Percentiles rank a stretch among this genome's conserved stretches.
Evolutionary conservation across 2,329 filamentous ascomycete species (phyloP).

Genomic region (Sporothrix phasma): DNA sequence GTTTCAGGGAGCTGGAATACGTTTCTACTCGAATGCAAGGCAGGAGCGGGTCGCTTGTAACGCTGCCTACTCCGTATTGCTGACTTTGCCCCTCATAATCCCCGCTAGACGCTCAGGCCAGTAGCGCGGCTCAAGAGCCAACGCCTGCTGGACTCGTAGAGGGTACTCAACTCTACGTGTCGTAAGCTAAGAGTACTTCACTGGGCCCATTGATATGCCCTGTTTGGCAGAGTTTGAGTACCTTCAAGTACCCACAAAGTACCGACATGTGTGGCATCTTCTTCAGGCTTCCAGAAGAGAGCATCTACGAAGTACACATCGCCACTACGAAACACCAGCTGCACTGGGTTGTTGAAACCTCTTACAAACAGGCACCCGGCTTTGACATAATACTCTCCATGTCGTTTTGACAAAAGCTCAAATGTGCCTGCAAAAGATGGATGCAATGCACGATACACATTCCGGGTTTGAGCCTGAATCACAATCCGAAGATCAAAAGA

Average conservation of each 20-base stretch:
- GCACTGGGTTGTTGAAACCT: too few relatives aligned
- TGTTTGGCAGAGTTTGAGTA: neutral
- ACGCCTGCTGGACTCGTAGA: neutral
- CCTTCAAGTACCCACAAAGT: neutral
- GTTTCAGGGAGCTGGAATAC: conserved; percentile 9
- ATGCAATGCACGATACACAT: neutral
- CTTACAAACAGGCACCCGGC: too few relatives aligned
- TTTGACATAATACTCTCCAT: neutral
- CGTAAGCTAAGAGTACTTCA: neutral
- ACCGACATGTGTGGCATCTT: conserved; percentile 1
- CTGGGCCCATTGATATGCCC: neutral
- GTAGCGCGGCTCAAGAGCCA: neutral
- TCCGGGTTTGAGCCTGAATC: neutral
- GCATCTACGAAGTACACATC: neutral
- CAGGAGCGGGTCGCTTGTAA: neutral
- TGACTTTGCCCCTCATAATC: conserved; percentile 7
- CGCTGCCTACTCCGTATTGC: neutral
- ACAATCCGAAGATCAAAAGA: too few relatives aligned
- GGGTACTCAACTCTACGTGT: neutral
- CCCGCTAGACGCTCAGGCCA: neutral
- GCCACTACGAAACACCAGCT: too few relatives aligned
- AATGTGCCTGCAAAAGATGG: neutral
- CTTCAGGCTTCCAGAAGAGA: conserved; percentile 3
- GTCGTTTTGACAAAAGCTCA: neutral
- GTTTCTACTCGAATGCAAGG: neutral